Evolutionary conservation across 768 basidiomycete genomes (phyloP).

Genomic region (Mrakia gelida): DNA sequence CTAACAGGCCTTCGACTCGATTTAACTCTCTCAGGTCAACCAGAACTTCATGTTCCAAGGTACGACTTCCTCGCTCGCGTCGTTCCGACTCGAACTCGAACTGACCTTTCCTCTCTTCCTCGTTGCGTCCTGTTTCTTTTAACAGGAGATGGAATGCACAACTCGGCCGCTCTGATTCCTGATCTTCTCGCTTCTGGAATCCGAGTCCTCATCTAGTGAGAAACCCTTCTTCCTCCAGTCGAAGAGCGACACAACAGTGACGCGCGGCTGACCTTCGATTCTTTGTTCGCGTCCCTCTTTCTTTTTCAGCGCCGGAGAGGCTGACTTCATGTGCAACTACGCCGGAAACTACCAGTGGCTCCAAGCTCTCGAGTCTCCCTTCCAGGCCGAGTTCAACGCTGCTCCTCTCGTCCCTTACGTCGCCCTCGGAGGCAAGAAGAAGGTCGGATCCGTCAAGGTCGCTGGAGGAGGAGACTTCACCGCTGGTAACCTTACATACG

Average conservation of each 20-base stretch:
- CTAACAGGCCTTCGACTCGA: too few species aligned
- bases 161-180: conserved; percentile 71
- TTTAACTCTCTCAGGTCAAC: conserved; percentile 25
- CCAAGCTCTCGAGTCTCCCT: conserved; percentile 57
- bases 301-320: conserved; percentile 52
- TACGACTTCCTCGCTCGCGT: too few species aligned
- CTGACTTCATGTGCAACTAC: conserved; percentile 79
- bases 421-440: conserved; percentile 53
- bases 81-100: too few species aligned
- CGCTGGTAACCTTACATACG: conserved; percentile 82
- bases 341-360: conserved; percentile 73
- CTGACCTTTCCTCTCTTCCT: too few species aligned
- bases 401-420: conserved; percentile 56
- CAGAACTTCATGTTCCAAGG: conserved; percentile 53
- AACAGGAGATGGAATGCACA: conserved; percentile 70
- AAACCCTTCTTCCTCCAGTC: neutral
- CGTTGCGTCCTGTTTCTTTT: too few species aligned
- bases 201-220: conserved; percentile 67
- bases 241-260: too few species aligned
- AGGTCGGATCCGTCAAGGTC: conserved; percentile 60
- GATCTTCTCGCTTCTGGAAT: conserved; percentile 78
- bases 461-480: conserved; percentile 61
- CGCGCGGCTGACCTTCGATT: too few species aligned
- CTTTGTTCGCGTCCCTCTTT: neutral
- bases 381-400: conserved; percentile 59